Evolutionary conservation across 1,284 basidiomycete genomes (phyloP).

Genomic region (Anthracocystis panici-leucophaei): DNA sequence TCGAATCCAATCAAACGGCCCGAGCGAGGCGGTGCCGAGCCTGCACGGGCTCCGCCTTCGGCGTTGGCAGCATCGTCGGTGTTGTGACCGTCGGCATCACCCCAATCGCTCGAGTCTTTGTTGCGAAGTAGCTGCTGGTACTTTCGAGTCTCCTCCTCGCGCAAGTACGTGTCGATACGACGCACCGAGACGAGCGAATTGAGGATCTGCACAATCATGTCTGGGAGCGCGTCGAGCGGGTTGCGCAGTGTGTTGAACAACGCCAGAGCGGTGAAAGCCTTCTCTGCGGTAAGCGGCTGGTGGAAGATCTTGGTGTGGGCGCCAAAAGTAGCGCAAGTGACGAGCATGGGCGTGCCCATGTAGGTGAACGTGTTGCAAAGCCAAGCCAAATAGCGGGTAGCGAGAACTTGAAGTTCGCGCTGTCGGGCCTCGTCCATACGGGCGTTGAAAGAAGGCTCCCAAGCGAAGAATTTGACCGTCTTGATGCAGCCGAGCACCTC

Average conservation of each 20-base stretch:
- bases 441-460: slow-evolving; percentile 70
- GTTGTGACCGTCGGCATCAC: slow-evolving; percentile 57
- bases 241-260: slow-evolving; percentile 71
- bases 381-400: slow-evolving; percentile 70
- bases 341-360: slow-evolving; percentile 75
- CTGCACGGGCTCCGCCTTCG: not conserved
- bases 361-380: slow-evolving; percentile 70
- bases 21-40: slow-evolving; percentile 6
- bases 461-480: slow-evolving; percentile 77
- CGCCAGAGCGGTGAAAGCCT: slow-evolving; percentile 73
- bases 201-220: slow-evolving; percentile 72
- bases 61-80: slow-evolving; percentile 4
- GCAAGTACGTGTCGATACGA: slow-evolving; percentile 72
- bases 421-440: slow-evolving; percentile 72
- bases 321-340: slow-evolving; percentile 78
- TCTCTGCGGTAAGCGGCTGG: slow-evolving; percentile 71
- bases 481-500: slow-evolving; percentile 74
- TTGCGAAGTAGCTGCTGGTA: slow-evolving; percentile 72
- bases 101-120: slow-evolving; percentile 58
- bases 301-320: slow-evolving; percentile 74
- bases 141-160: slow-evolving; percentile 74
- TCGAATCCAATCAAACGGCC: slow-evolving; percentile 72
- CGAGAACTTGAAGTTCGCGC: slow-evolving; percentile 72
- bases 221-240: slow-evolving; percentile 62
- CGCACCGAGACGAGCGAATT: slow-evolving; percentile 67